Evolutionary conservation across 1,284 basidiomycete species (phyloP).

Genomic region (Heterobasidion occidentale): DNA sequence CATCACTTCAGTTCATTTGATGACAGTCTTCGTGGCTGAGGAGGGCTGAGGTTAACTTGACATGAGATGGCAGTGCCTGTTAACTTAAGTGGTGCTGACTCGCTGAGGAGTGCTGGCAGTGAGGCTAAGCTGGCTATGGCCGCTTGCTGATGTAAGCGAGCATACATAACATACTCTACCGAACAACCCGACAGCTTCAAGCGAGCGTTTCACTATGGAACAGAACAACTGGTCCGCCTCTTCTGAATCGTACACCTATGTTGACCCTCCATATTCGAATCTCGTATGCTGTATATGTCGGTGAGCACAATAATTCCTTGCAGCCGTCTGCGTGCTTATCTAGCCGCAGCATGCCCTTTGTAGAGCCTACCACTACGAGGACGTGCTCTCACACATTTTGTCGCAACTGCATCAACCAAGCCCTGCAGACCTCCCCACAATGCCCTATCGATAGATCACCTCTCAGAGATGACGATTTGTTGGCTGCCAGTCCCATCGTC

Average conservation of each 20-base stretch:
- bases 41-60: too few species aligned
- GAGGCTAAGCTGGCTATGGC: too few species aligned
- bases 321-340: too few species aligned
- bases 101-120: too few species aligned
- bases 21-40: too few species aligned
- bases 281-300: constrained; percentile 82
- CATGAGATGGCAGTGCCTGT: too few species aligned
- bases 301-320: constrained; percentile 26
- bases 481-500: constrained; percentile 60
- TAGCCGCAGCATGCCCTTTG: constrained; percentile 53
- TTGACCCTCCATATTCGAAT: constrained; percentile 49
- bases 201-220: background rate
- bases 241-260: constrained; percentile 32
- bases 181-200: too few species aligned
- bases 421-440: constrained; percentile 52
- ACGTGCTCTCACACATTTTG: constrained; percentile 84
- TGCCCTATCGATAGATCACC: constrained; percentile 82
- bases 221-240: constrained; percentile 5
- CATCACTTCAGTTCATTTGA: too few species aligned
- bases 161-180: too few species aligned
- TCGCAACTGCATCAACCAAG: constrained; percentile 61
- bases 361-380: constrained; percentile 63
- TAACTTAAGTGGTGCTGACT: too few species aligned
- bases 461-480: constrained; percentile 43
- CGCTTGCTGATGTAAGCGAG: too few species aligned